Conservation (phyloP, 192 early-diverging fungal species). For the Entomortierella lignicola region DNA sequence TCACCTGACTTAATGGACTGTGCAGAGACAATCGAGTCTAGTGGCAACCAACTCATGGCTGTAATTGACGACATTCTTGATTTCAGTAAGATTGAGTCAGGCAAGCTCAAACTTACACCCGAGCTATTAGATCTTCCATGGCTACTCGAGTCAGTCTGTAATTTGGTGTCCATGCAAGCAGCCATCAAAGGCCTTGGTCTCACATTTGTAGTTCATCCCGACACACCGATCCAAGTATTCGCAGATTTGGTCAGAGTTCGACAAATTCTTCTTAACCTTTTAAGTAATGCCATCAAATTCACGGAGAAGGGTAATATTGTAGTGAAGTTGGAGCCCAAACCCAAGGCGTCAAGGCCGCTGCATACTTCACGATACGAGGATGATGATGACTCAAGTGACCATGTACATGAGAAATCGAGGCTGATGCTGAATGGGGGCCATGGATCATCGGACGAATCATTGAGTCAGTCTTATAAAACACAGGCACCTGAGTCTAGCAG, state of each 20-base stretch:
- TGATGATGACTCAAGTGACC: too few relatives aligned
- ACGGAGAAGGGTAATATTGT: constrained; percentile 58
- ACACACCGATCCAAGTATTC: constrained; percentile 54
- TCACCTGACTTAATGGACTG: constrained; percentile 75
- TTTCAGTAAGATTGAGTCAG: constrained; percentile 84
- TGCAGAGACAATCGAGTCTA: constrained; percentile 57
- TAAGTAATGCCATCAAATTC: constrained; percentile 70
- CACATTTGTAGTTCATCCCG: constrained; percentile 50
- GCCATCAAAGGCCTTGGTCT: constrained; percentile 34
- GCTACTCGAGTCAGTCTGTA: constrained; percentile 53
- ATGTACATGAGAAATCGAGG: too few relatives aligned
- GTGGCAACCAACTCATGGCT: constrained; percentile 55
- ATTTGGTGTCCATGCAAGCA: constrained; percentile 53
- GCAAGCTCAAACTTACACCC: constrained; percentile 72
- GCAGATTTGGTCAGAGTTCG: constrained; percentile 65
- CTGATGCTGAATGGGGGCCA: too few relatives aligned
- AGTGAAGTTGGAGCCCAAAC: constrained; percentile 49
- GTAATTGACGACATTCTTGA: constrained; percentile 86
- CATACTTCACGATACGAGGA: constrained; percentile 30
- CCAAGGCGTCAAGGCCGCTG: constrained; percentile 4
- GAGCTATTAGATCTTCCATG: constrained; percentile 69
- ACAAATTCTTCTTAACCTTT: constrained; percentile 64
- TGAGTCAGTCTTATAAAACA: too few relatives aligned
- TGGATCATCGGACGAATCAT: too few relatives aligned
- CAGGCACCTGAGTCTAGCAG: too few relatives aligned